Evolutionary conservation across 805 yeast genomes (phyloP), one percentile per base, ranked within the genome.

Genomic region (Metschnikowia kunwiensis): DNA sequence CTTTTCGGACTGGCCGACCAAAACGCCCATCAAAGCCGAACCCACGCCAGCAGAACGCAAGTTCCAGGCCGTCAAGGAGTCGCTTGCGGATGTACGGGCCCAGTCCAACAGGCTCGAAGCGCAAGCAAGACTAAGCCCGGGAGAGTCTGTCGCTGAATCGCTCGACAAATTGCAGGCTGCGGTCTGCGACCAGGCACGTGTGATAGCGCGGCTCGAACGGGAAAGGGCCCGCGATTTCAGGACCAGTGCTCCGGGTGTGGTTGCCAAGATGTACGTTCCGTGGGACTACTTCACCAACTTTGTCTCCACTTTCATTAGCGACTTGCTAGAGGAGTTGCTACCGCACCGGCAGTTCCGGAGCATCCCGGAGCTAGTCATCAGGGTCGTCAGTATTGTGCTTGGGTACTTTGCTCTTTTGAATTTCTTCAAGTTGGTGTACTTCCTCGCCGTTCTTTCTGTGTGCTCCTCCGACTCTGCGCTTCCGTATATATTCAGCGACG

Each of bases 341-440:
- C 36, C 36, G 5, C 24, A 13, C 14, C 25, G 14, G 8, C 12
- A 15, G 9, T 11, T 18, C 5, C 11, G 31, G 17, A 12, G 30
- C 27, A 6, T 19, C n/a, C 34, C 30, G n/a, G 34, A 34, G n/a
- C 22, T 28, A 12, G 14, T 27, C 8, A 17, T 39, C 11, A 28
- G 31, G 7, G 22, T 25, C 2, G 5, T 39, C 7, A 30, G 40
- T 14, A 21, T 43, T 8, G 15, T 40, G 9, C 19, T 43, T 11
- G 31, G 30, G 20, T 37, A 27, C 20, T 25, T 43, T 12, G 27
- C 39, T 8, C 4, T 34, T 7, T 16, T 37, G 12, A 39, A 35
- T 31, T 9, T 32, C n/a, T 35, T 43, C 23, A 36, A 36, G 25
- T 19, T 46, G 21, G 30, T 39, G 7, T 46, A 38, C 25, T 41